phyloP scores from a whole-genome alignment of 768 basidiomycete species.

The Tricholomella constricta region DNA sequence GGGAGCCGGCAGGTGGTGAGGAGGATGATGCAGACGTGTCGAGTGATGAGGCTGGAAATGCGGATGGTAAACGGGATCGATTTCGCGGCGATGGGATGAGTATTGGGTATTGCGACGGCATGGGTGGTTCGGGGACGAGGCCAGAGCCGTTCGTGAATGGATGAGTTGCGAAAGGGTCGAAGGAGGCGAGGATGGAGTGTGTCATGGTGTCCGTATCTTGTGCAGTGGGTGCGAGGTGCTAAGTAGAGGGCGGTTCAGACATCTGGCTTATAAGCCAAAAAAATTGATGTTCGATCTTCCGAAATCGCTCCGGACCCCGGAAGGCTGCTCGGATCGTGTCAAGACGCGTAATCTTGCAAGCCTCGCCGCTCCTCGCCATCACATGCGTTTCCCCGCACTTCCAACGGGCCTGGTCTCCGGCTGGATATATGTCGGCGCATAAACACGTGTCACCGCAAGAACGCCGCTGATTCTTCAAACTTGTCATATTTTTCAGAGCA shows the following conservation, averaged over 20 bases:
- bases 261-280: constrained; percentile 8
- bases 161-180: constrained; percentile 60
- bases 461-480: too few relatives aligned
- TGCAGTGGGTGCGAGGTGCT: neutral
- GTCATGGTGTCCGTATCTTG: constrained; percentile 24
- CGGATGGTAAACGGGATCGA: constrained; percentile 17
- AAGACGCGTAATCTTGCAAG: constrained; percentile 2
- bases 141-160: constrained; percentile 56
- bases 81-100: constrained; percentile 37
- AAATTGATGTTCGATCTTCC: constrained; percentile 11
- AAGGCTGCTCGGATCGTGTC: constrained; percentile 7
- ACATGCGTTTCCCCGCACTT: constrained; percentile 15
- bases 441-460: constrained; percentile 26
- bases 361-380: neutral
- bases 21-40: constrained; percentile 24
- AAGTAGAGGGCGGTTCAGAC: neutral
- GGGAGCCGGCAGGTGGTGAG: constrained; percentile 14
- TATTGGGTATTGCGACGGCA: constrained; percentile 50
- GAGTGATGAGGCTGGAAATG: constrained; percentile 15
- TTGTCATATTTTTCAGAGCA: too few relatives aligned
- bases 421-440: constrained; percentile 13
- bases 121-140: constrained; percentile 40
- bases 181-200: constrained; percentile 42
- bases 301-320: constrained; percentile 14
- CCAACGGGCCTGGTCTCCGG: neutral